A percentile compares a stretch with the other conserved stretches of the same genome.
These are phyloP conservation scores for Apiospora phragmitis DNA, from an alignment of 2,329 filamentous ascomycete genomes.

Conservation along the genomic window DNA sequence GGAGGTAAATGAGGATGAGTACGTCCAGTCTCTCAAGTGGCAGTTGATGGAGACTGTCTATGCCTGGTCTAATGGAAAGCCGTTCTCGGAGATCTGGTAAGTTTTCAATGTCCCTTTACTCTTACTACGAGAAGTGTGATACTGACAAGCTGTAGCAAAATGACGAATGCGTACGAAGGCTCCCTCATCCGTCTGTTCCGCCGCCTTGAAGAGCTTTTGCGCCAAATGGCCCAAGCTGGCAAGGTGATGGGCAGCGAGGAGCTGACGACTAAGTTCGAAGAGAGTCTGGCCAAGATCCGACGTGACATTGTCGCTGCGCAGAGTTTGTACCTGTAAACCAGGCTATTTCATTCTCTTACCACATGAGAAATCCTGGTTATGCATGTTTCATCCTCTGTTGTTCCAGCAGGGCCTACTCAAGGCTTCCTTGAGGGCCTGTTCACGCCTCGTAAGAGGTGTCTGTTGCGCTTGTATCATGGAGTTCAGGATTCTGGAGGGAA, in stretches of 20 bases:
- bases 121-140: neutral
- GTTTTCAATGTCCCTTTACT: slow-evolving; percentile 35
- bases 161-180: slow-evolving; percentile 98
- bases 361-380: neutral
- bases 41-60: slow-evolving; percentile 97
- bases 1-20: slow-evolving; percentile 92
- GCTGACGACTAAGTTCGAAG: slow-evolving; percentile 87
- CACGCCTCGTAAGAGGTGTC: slow-evolving; percentile 4
- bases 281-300: slow-evolving; percentile 79
- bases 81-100: slow-evolving; percentile 94
- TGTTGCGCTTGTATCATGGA: neutral
- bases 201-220: slow-evolving; percentile 86
- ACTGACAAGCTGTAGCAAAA: slow-evolving; percentile 68
- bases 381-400: neutral
- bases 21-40: slow-evolving; percentile 84
- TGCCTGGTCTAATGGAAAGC: slow-evolving; percentile 85
- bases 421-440: neutral
- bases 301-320: slow-evolving; percentile 94
- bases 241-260: slow-evolving; percentile 99
- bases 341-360: no score
- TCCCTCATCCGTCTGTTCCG: slow-evolving; percentile 95
- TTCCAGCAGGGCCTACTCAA: slow-evolving; percentile 7
- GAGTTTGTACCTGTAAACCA: slow-evolving; percentile 77
- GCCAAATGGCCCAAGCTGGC: slow-evolving; percentile 92
- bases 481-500: slow-evolving; percentile 7